phyloP scores from a whole-genome alignment of 768 basidiomycete species.

The Trametes meyenii region DNA sequence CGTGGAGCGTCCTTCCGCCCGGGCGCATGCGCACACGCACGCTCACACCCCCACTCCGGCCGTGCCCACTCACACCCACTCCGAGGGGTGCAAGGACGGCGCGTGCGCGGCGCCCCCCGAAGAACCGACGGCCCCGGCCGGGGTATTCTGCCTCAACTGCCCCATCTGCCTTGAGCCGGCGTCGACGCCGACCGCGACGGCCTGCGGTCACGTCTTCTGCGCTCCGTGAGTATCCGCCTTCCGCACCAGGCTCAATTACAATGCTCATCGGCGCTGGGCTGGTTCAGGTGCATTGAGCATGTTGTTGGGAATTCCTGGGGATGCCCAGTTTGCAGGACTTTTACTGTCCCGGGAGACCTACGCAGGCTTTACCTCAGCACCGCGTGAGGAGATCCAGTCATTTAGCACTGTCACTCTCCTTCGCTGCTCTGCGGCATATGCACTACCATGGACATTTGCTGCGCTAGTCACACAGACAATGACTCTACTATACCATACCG shows the following conservation, averaged over 20 bases:
- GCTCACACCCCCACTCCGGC: too few species aligned
- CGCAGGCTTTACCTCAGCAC: slow-evolving; percentile 19
- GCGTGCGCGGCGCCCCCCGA: not conserved
- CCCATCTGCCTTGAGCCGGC: slow-evolving; percentile 35
- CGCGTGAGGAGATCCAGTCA: too few species aligned
- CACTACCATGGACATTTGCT: not conserved
- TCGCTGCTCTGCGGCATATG: not conserved
- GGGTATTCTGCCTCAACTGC: slow-evolving; percentile 28
- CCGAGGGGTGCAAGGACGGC: not conserved
- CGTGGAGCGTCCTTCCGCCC: too few species aligned
- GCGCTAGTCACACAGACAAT: not conserved
- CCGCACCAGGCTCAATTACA: not conserved
- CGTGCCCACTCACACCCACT: not conserved
- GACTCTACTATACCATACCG: not conserved
- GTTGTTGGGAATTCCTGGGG: slow-evolving; percentile 4
- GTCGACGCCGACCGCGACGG: slow-evolving; percentile 31
- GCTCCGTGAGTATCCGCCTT: slow-evolving; percentile 31
- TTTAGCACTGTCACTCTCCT: too few species aligned
- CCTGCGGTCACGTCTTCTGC: slow-evolving; percentile 40
- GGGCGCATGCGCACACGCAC: too few species aligned
- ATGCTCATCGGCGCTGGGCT: not conserved
- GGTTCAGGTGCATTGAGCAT: slow-evolving; percentile 19
- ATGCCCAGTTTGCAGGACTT: slow-evolving; percentile 26
- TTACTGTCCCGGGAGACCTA: slow-evolving; percentile 12
- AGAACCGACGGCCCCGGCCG: not conserved